A percentile compares a stretch with the other conserved stretches of the same genome.
phyloP scores from a whole-genome alignment of 805 yeast genomes.

The Saccharomycopsis javanensis region DNA sequence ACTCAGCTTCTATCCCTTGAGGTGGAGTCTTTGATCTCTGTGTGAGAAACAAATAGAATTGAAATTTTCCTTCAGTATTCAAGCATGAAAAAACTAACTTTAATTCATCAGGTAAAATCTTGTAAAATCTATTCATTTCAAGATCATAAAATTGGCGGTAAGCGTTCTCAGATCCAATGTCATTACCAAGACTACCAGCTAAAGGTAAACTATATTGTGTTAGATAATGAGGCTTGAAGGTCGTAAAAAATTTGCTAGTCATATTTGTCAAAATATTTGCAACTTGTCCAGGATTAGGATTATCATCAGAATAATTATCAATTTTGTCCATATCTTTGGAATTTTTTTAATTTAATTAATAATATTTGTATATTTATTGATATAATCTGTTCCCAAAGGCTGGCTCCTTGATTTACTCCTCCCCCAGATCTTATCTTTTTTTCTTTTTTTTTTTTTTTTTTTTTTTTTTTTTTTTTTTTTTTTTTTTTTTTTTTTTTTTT shows the following conservation, averaged over 20 bases:
- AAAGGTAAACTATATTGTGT: neutral
- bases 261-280: neutral
- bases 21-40: slow-evolving; percentile 9
- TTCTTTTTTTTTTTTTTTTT: neutral
- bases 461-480: neutral
- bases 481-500: neutral
- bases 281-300: neutral
- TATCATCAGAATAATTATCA: neutral
- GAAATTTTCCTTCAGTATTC: slow-evolving; percentile 7
- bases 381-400: neutral
- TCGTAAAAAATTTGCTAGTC: neutral
- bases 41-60: slow-evolving; percentile 8
- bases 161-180: neutral
- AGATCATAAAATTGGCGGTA: slow-evolving; percentile 8
- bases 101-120: slow-evolving; percentile 9
- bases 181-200: neutral
- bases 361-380: neutral
- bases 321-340: neutral
- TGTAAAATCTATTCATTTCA: slow-evolving; percentile 11
- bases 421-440: neutral
- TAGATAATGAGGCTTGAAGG: neutral
- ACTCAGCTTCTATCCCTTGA: slow-evolving; percentile 7
- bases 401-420: neutral
- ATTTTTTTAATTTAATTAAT: no score
- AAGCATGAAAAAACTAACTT: slow-evolving; percentile 6